Base-by-base conservation (phyloP, 192 early-diverging fungal genomes). In the Entomortierella chlamydospora region DNA sequence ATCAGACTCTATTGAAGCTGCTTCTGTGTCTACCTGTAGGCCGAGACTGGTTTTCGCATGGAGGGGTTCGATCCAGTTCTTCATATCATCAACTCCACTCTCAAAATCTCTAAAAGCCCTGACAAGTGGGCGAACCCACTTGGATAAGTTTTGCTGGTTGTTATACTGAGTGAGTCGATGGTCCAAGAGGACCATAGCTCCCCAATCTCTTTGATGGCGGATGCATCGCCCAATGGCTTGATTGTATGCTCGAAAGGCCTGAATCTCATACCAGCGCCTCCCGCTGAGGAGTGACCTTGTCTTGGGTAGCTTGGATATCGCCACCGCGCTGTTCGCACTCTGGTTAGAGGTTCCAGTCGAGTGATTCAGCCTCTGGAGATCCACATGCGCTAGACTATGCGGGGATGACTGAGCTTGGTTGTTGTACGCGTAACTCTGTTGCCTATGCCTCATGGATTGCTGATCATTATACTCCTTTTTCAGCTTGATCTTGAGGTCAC, bases 171-270 rank as follows among this genome's bases (percentile, higher is more conserved):
- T 79, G 73, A 92, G 92, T 1, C 92, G 76, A 23, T 79, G 54
- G 42, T 87, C 86, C 17, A 84, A 43, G 7, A 92, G 63, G 11
- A 92, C 68, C 67, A 93, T 92, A 0, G 92, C 92, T 8, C 92
- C 92, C 73, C 78, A 89, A 63, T 88, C 87, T 12, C 86, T 82
- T 26, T 77, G 69, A 71, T 92, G 91, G 12, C 91, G 84, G 31
- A 92, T 89, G 12, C 83, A 85, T 39, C 86, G 68, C 15, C 86
- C 86, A 7, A 87, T 70, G 8, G 86, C 86, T 71, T 92, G 91
- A 70, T 92, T 92, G 26, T 89, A 89, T 6, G 91, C 91, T 15
- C 90, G 83, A 53, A 81, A 63, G 1, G 91, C 91, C 68, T 91
- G 90, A 55, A 88, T 86, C 29, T 77, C 56, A 63, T 92, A 92